Conservation (phyloP, 345 rosid species). For the Rubroshorea leprosula region DNA sequence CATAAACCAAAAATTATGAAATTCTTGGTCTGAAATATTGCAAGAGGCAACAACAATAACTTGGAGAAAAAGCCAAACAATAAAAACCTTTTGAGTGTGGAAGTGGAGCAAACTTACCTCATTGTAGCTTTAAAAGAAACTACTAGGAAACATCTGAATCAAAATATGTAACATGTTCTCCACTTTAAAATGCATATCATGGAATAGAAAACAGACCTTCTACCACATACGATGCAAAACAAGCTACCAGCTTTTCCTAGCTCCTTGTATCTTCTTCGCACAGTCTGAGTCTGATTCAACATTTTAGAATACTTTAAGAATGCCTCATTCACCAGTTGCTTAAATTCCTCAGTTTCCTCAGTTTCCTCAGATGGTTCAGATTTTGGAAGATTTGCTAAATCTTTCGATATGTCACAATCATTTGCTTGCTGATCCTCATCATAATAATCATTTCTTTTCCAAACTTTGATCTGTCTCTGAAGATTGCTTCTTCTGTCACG, state of each 20-base stretch:
- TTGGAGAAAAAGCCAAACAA: not conserved
- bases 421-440: slow-evolving; percentile 26
- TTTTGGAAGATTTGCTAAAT: slow-evolving; percentile 23
- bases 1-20: not conserved
- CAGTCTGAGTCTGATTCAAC: slow-evolving; percentile 40
- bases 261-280: slow-evolving; percentile 54
- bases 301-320: slow-evolving; percentile 42
- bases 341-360: slow-evolving; percentile 59
- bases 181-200: slow-evolving; percentile 17
- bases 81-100: too few relatives aligned
- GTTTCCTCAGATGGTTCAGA: slow-evolving; percentile 41
- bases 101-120: not conserved
- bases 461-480: slow-evolving; percentile 30
- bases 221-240: slow-evolving; percentile 65
- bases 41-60: slow-evolving; percentile 2
- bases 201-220: slow-evolving; percentile 57
- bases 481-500: slow-evolving; percentile 31
- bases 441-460: slow-evolving; percentile 43
- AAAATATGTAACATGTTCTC: slow-evolving; percentile 19
- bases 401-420: slow-evolving; percentile 33
- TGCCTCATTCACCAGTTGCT: slow-evolving; percentile 46
- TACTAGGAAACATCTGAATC: slow-evolving; percentile 21
- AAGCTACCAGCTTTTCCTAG: slow-evolving; percentile 69
- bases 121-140: slow-evolving; percentile 8
- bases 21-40: not conserved